Percentiles rank a stretch among this genome's conserved stretches.
Evolutionary conservation across 2,329 filamentous ascomycete genomes (phyloP).

Genomic region (Aspergillus jensenii): DNA sequence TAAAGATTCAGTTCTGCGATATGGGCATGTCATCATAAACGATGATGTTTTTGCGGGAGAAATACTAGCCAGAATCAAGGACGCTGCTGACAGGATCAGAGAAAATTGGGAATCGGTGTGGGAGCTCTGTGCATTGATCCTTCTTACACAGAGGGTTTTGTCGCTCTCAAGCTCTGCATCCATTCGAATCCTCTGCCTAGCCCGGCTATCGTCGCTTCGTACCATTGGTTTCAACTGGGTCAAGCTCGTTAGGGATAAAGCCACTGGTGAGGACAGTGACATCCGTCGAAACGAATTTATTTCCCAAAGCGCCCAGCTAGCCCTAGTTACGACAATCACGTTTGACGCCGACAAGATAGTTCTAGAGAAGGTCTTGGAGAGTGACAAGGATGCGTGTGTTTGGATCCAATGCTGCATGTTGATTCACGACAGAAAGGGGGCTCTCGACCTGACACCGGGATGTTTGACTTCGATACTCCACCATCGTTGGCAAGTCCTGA

Average conservation of each 20-base stretch:
- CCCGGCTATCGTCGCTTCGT: constrained; percentile 35
- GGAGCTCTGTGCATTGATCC: constrained; percentile 42
- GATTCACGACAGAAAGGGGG: constrained; percentile 34
- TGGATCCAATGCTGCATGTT: constrained; percentile 41
- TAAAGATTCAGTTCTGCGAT: constrained; percentile 11
- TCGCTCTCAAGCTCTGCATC: constrained; percentile 33
- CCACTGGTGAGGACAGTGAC: constrained; percentile 18
- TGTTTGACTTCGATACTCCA: constrained; percentile 19
- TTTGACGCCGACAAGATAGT: constrained; percentile 45
- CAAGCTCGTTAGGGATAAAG: constrained; percentile 29
- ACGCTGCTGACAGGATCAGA: constrained; percentile 37
- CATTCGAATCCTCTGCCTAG: constrained; percentile 26
- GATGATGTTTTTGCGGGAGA: constrained; percentile 22
- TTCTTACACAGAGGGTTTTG: constrained; percentile 45
- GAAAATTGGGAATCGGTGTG: constrained; percentile 54
- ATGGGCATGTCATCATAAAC: constrained; percentile 24
- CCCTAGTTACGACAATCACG: constrained; percentile 44
- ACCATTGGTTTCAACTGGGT: constrained; percentile 44
- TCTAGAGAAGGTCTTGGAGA: constrained; percentile 28
- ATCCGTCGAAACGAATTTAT: constrained; percentile 29
- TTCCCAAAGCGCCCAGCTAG: constrained; percentile 38
- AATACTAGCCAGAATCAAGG: constrained; percentile 35
- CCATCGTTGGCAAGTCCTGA: constrained; percentile 23
- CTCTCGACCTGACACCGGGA: constrained; percentile 5
- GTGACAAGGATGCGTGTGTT: constrained; percentile 26